A percentile compares a stretch with the other conserved stretches of the same genome.
phyloP scores from a whole-genome alignment of 257 asterid genomes.

The Nicotiana tomentosiformis region DNA sequence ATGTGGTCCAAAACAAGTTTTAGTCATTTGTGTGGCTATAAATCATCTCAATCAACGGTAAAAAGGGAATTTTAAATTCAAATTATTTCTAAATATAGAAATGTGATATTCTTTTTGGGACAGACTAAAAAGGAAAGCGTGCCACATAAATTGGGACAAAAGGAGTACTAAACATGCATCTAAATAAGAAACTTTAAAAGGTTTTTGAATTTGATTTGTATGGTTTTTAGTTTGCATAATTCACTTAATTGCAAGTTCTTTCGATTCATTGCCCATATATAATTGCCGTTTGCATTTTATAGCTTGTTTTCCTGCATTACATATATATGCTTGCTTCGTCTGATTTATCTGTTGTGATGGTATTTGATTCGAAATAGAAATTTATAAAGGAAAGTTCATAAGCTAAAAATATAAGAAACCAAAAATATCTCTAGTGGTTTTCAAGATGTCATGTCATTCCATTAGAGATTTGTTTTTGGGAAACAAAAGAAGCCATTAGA shows the following conservation, averaged over 20 bases:
- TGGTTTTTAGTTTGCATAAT: background rate
- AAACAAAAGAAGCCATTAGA: background rate
- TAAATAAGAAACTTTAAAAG: background rate
- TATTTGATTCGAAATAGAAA: background rate
- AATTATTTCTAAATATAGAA: too few species aligned
- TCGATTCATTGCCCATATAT: background rate
- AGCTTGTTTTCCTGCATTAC: background rate
- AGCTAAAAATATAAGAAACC: background rate
- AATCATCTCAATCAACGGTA: too few species aligned
- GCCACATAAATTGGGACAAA: too few species aligned
- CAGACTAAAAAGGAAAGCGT: too few species aligned
- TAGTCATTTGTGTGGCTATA: too few species aligned
- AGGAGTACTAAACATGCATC: background rate
- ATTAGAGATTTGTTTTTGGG: background rate
- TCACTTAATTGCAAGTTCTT: background rate
- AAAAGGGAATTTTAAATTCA: too few species aligned
- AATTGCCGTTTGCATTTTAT: background rate
- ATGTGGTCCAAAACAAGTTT: too few species aligned
- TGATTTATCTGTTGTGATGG: background rate
- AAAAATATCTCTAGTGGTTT: background rate
- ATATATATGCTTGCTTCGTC: background rate
- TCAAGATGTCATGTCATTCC: background rate
- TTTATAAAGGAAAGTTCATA: background rate
- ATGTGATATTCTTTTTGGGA: too few species aligned
- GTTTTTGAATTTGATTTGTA: background rate